Evolutionary conservation across 495 filamentous ascomycete species (phyloP), one percentile per base, ranked within the genome.

Genomic region (Aspergillus baeticus): DNA sequence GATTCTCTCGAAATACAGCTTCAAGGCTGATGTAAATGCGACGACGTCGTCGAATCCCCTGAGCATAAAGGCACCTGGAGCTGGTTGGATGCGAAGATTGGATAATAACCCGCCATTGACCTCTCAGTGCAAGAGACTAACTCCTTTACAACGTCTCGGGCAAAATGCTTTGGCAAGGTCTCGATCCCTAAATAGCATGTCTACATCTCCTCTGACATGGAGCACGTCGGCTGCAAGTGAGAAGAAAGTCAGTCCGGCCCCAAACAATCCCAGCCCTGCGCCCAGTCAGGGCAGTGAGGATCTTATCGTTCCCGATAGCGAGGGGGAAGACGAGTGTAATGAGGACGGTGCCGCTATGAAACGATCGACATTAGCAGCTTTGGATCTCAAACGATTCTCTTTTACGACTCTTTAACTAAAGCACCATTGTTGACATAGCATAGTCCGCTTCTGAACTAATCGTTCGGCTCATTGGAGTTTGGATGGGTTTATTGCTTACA

Each of bases 211-310:
- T 23, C 21, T 58, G 17, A 22, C 50, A 0, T 52, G 55, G 8
- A 57, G 10, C 15, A 46, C 38, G 14, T 56, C 58, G 21, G 35
- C 5, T 10, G 37, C 14, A 5, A 6, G 20, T 23, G 46, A 10
- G 13, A 38, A 37, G 15, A 39, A 11, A n/a, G n/a, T 7, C 20
- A 46, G 6, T 6, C 31, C 18, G 31, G 29, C 21, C 38, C 17
- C 17, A 1, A 26, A 18, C 23, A 20, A 20, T 13, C 20, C 10
- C 6, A 15, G 13, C 11, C 5, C 34, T 50, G 51, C 33, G 38
- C 3, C 53, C n/a, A 36, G 18, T 14, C 72, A 80, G 45, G 89
- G 90, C 1, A 93, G 90, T 63, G 90, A 95, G 65, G 90, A 95
- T 61, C 68, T 85, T 41, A 79, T 95, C 15, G 68, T 88, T 3